Conservation (phyloP, 176 grass and related monocot species). For the Oryza glaberrima region DNA sequence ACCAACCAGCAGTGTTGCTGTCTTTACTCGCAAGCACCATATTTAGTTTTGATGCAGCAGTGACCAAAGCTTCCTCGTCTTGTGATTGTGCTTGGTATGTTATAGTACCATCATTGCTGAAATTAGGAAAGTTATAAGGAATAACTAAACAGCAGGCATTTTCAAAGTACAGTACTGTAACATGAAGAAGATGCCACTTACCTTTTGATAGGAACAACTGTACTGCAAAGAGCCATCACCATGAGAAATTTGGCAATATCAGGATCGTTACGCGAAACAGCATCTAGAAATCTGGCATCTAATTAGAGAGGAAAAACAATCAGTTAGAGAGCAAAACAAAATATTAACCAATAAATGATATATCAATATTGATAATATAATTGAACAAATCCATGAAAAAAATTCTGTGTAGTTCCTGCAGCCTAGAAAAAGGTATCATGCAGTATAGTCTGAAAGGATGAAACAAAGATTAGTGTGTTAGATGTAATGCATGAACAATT, state of each 20-base stretch:
- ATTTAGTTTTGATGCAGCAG: constrained; percentile 73
- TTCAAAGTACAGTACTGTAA: constrained; percentile 4
- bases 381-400: constrained; percentile 17
- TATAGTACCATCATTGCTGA: constrained; percentile 59
- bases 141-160: constrained; percentile 4
- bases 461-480: constrained; percentile 11
- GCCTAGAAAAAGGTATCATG: neutral
- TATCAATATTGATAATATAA: constrained; percentile 7
- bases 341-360: constrained; percentile 6
- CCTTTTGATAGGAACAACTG: constrained; percentile 87
- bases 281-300: constrained; percentile 80
- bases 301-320: constrained; percentile 51
- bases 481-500: neutral
- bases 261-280: constrained; percentile 69
- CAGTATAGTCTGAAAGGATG: neutral
- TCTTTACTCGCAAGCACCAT: constrained; percentile 80
- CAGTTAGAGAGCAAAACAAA: constrained; percentile 37
- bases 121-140: constrained; percentile 39
- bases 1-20: constrained; percentile 63
- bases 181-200: constrained; percentile 28
- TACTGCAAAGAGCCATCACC: constrained; percentile 95
- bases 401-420: neutral
- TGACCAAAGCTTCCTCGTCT: constrained; percentile 96
- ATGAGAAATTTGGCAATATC: constrained; percentile 86
- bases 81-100: constrained; percentile 95